Evolutionary conservation across 495 filamentous ascomycete species (phyloP).

Genomic region (Lindgomyces ingoldianus): DNA sequence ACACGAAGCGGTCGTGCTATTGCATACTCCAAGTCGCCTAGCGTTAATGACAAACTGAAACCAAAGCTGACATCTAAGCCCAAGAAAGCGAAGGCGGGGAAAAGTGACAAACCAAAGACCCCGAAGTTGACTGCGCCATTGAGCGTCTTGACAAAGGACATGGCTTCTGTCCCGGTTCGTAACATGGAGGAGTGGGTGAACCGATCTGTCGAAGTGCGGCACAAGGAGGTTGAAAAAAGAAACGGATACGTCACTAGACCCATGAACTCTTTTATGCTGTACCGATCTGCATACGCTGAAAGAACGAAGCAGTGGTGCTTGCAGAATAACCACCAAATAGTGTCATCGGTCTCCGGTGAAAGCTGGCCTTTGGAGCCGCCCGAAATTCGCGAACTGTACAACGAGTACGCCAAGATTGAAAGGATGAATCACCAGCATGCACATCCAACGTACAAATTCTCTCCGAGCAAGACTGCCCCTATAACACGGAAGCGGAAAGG

Average conservation of each 20-base stretch:
- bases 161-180: slow-evolving; percentile 62
- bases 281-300: slow-evolving; percentile 89
- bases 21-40: slow-evolving; percentile 37
- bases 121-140: slow-evolving; percentile 66
- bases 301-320: slow-evolving; percentile 78
- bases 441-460: slow-evolving; percentile 94
- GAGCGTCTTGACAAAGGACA: slow-evolving; percentile 72
- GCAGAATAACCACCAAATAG: slow-evolving; percentile 92
- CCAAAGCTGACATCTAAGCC: slow-evolving; percentile 52
- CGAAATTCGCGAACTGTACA: slow-evolving; percentile 74
- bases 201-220: slow-evolving; percentile 64
- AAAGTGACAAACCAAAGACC: slow-evolving; percentile 52
- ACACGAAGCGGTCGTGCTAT: slow-evolving; percentile 55
- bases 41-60: slow-evolving; percentile 33
- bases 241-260: slow-evolving; percentile 84
- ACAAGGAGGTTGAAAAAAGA: slow-evolving; percentile 64
- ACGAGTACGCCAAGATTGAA: slow-evolving; percentile 77
- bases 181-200: slow-evolving; percentile 86
- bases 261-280: slow-evolving; percentile 99
- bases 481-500: slow-evolving; percentile 56
- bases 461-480: slow-evolving; percentile 68
- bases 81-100: slow-evolving; percentile 55
- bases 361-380: slow-evolving; percentile 84
- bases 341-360: slow-evolving; percentile 77
- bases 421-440: slow-evolving; percentile 81